Evolutionary conservation across 116 monocot genomes (phyloP), one percentile per base, ranked within the genome.

Genomic region (Phalaenopsis hybrid): DNA sequence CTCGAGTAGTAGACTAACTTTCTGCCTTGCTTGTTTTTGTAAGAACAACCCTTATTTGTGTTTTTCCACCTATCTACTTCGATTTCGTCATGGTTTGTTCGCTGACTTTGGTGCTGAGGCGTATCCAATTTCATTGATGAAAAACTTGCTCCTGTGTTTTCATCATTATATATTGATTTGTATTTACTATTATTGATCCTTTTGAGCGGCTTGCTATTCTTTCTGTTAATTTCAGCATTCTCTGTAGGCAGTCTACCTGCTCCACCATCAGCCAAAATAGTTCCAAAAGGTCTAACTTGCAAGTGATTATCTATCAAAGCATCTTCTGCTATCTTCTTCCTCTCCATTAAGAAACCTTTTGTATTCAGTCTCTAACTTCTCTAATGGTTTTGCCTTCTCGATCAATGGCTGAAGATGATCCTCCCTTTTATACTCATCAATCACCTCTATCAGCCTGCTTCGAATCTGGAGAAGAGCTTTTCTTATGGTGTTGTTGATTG

Each of bases 361-460:
- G 83, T 94, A 93, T 45, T 79, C 82, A 50, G 86, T 86, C 88
- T 94, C 88, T 67, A 93, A 85, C 83, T 89, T 94, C 72, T 89
- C 86, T 51, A 88, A 7, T 23, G 94, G 90, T 74, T 84, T 78
- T 76, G 91, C 94, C 57, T 87, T 94, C 37, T 37, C 37, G 37
- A 37, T 37, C 37, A 0, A 37, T 37, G 37, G 37, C 37, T 37
- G 37, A 37, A 37, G 37, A 37, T 37, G 37, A 37, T 37, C 37
- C 37, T 83, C 97, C 5, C 94, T 92, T 33, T 80, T 55, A 86
- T 97, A 94, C 84, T 91, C 94, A 3, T 90, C 89, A 34, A 94
- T 94, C 28, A 90, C 94, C 20, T 91, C 90, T 51, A 97, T 89
- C 86, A 94, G 78, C 76, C 77, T 85, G 89, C 96, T 94, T 75